Percentiles rank a stretch among this genome's conserved stretches.
These are phyloP conservation scores for Hibiscus syriacus DNA, from an alignment of 345 rosid genomes.

Conservation along the genomic window DNA sequence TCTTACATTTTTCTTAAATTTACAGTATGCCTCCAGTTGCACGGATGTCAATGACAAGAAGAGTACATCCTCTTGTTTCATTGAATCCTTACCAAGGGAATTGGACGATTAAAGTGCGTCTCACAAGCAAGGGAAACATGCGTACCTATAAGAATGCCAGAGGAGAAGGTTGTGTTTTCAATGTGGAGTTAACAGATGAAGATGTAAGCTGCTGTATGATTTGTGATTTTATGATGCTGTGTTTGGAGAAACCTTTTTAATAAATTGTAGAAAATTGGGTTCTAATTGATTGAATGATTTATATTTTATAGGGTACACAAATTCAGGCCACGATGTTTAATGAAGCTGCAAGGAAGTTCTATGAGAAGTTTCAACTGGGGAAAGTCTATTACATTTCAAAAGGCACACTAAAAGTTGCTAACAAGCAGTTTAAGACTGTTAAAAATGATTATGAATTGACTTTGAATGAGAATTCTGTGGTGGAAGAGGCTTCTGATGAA, in stretches of 20 bases:
- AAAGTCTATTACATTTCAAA: constrained; percentile 78
- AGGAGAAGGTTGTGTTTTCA: constrained; percentile 94
- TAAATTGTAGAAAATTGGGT: not conserved
- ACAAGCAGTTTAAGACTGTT: constrained; percentile 79
- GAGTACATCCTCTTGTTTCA: constrained; percentile 88
- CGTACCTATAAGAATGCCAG: constrained; percentile 75
- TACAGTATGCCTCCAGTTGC: constrained; percentile 77
- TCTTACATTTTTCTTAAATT: not conserved
- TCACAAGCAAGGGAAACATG: constrained; percentile 79
- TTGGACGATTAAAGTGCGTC: constrained; percentile 89
- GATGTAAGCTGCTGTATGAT: constrained; percentile 43
- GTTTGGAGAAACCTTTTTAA: not conserved
- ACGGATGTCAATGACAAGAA: constrained; percentile 78
- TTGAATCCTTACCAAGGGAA: constrained; percentile 93
- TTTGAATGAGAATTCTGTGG: constrained; percentile 74
- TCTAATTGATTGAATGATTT: not conserved
- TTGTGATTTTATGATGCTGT: not conserved
- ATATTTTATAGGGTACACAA: constrained; percentile 62
- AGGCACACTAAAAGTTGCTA: constrained; percentile 73
- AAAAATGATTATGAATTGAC: constrained; percentile 94
- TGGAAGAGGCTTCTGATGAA: constrained; percentile 68
- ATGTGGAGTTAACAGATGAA: constrained; percentile 88
- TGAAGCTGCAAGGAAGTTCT: constrained; percentile 79
- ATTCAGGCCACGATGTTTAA: constrained; percentile 97
- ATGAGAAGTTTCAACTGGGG: constrained; percentile 64